Conservation (phyloP, 257 asterid genomes). For the Linaria vulgaris region DNA sequence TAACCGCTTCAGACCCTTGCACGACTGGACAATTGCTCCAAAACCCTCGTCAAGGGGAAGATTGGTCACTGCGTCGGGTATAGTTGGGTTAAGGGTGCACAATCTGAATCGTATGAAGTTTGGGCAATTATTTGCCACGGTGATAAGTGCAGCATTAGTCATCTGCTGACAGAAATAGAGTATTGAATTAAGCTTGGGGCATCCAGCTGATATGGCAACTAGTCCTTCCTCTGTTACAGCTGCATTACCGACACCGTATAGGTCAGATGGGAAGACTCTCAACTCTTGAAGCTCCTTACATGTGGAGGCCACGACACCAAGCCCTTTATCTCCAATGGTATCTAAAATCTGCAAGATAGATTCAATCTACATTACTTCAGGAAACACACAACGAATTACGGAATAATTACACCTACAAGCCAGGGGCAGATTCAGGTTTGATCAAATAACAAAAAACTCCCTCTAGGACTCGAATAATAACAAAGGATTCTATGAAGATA, state of each 20-base stretch:
- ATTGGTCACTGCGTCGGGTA: conserved; percentile 70
- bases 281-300: conserved; percentile 74
- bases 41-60: conserved; percentile 86
- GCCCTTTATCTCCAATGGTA: conserved; percentile 76
- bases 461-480: no score
- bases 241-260: conserved; percentile 40
- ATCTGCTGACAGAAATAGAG: conserved; percentile 74
- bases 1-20: conserved; percentile 77
- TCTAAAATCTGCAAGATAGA: conserved; percentile 61
- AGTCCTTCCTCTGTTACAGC: conserved; percentile 81
- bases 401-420: no score
- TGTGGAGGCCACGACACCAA: conserved; percentile 54
- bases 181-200: conserved; percentile 70
- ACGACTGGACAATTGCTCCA: conserved; percentile 80
- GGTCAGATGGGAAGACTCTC: conserved; percentile 69
- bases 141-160: conserved; percentile 81
- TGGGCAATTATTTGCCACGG: conserved; percentile 81
- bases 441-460: no score
- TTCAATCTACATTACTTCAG: not conserved
- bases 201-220: conserved; percentile 82
- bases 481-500: no score
- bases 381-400: not conserved
- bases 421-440: no score
- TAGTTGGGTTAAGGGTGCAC: conserved; percentile 56
- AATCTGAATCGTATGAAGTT: conserved; percentile 72